Conservation (phyloP, 208 protist genomes). For the Acanthamoeba healyi region DNA sequence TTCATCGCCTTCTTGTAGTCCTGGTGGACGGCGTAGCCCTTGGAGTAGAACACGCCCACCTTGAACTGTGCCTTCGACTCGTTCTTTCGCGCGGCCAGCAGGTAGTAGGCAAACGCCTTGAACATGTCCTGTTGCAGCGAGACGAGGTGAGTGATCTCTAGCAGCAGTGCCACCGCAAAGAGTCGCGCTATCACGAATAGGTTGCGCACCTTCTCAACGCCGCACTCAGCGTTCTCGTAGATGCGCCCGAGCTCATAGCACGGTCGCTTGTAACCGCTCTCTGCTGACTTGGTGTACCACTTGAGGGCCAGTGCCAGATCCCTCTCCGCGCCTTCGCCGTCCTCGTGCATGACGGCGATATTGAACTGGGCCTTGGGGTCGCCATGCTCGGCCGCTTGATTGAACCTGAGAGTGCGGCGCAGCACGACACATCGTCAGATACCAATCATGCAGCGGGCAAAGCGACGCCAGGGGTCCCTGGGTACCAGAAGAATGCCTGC, state of each 20-base stretch:
- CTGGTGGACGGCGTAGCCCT: constrained; percentile 57
- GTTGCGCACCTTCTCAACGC: constrained; percentile 11
- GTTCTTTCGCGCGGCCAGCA: constrained; percentile 60
- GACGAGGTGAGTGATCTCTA: background rate
- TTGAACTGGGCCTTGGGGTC: constrained; percentile 70
- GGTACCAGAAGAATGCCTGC: constrained; percentile 58
- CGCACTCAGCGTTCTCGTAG: constrained; percentile 59
- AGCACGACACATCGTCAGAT: background rate
- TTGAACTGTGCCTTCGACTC: constrained; percentile 63
- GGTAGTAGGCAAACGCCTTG: constrained; percentile 69
- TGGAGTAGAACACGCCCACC: constrained; percentile 52
- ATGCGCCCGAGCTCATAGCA: constrained; percentile 58
- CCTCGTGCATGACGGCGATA: constrained; percentile 53
- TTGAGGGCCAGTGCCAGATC: constrained; percentile 45
- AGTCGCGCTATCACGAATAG: too few species aligned
- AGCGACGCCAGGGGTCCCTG: background rate
- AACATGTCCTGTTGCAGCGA: constrained; percentile 15
- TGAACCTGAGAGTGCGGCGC: background rate
- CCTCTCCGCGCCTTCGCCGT: constrained; percentile 48
- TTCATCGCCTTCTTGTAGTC: constrained; percentile 72
- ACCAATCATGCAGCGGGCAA: background rate
- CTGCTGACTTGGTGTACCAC: constrained; percentile 71
- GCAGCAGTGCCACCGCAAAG: background rate
- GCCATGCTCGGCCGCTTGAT: constrained; percentile 47
- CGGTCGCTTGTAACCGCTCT: constrained; percentile 68